Base-by-base conservation (phyloP, 2,329 filamentous ascomycete species). In the Fusarium virguliforme region DNA sequence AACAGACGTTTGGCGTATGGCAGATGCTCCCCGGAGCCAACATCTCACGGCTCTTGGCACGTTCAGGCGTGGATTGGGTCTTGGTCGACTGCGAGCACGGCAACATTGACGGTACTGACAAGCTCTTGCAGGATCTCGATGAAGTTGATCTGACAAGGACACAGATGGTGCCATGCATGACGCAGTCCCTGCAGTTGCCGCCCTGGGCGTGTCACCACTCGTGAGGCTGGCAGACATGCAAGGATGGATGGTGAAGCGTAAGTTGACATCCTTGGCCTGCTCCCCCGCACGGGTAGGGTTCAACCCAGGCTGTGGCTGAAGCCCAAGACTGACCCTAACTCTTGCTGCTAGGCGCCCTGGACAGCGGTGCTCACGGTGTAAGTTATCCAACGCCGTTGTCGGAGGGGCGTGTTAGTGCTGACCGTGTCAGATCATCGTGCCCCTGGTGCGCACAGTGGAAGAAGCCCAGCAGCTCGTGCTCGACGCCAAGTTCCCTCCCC, bases 1-100 rank as follows among this genome's bases (percentile, higher is more conserved):
- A 80, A 13, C 80, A 85, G 5, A 84, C 85, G 60, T 82, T 88
- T 72, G 88, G 88, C 3, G 81, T 86, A 60, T 90, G 88, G 88
- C 88, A 91, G 80, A 89, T 89, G 82, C 79, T 90, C 57, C 88
- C 88, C 0, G 87, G 88, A 1, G 82, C 84, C 48, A 89, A 90
- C 66, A 79, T 90, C n/a, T 88, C 88, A 3, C 83, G 88, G 60
- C 79, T 85, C 9, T 81, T 92, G 55, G 89, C 90, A 1, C 82
- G 88, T 59, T 78, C 85, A 0, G 90, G 89, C 1, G 84, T 90
- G 1, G 90, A 92, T 76, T 91, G 90, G 85, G 86, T 92, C 8
- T 83, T 91, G 77, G 86, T 86, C 43, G 85, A 85, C 68, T 84
- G 84, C 60, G 85, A 85, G 73, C 85, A 87, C 67, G 85, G 85